Conservation (phyloP, 306 rosid species). For the Cucumis cinereus region DNA sequence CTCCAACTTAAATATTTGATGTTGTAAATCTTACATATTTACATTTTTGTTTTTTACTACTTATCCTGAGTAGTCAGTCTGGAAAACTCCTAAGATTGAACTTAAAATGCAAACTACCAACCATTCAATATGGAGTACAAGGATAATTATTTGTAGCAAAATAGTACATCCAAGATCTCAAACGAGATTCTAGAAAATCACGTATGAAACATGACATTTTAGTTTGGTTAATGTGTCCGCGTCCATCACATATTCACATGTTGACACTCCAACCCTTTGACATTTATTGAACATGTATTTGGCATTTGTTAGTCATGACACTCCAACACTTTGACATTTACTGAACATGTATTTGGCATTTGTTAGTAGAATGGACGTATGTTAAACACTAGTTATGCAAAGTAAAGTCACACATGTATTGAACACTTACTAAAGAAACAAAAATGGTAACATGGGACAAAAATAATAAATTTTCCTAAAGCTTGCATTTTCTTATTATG, state of each 20-base stretch:
- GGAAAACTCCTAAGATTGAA: no score
- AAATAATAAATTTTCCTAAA: background rate
- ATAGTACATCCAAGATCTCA: background rate
- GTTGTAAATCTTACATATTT: no score
- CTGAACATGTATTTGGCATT: background rate
- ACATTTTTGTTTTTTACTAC: no score
- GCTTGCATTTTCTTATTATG: background rate
- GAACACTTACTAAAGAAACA: background rate
- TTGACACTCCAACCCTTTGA: background rate
- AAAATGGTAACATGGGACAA: background rate
- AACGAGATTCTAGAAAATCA: background rate
- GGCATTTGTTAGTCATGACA: background rate
- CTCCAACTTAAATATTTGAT: background rate
- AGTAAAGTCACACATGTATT: background rate
- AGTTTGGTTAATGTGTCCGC: background rate
- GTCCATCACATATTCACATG: background rate
- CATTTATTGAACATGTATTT: background rate
- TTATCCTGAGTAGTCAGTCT: no score
- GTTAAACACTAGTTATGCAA: background rate
- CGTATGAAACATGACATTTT: background rate
- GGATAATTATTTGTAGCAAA: background rate
- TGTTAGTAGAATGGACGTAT: background rate
- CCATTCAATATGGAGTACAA: no score
- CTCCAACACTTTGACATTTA: background rate
- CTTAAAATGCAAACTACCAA: no score